Evolutionary conservation across 345 rosid genomes (phyloP), one percentile per base, ranked within the genome.

Genomic region (Citropsis articulata): DNA sequence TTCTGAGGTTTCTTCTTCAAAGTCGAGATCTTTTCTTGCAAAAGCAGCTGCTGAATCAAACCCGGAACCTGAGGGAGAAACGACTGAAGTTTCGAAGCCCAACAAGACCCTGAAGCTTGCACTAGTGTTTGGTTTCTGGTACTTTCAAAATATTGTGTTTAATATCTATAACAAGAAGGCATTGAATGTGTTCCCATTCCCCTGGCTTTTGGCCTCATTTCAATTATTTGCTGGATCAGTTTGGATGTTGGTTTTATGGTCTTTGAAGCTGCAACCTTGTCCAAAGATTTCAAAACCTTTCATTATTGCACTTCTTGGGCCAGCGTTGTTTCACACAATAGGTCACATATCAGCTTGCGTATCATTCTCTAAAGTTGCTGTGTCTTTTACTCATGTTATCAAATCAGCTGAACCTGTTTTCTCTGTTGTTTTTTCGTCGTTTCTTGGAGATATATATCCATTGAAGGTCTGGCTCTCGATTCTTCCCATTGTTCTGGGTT

Each of bases 341-440:
- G 99, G 99, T 21, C 99, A 95, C 82, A 95, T 95, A 75, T 95
- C 97, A 59, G 99, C 98, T 42, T 95, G 99, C 79, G 98, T 91
- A 62, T 95, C 99, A 4, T 95, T 95, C 89, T 95, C 99, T 31
- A 95, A 95, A 78, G 99, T 95, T 10, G 99, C 99, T 59, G 96
- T 95, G 72, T 95, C 99, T 25, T 95, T 95, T 90, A 95, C 99
- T 36, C 99, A 93, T 78, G 98, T 95, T 4, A 95, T 95, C 83
- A 95, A 95, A 85, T 95, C 99, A 38, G 90, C 98, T 0, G 99
- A 95, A 83, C 98, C 98, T 16, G 99, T 91, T n/a, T 93, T 95
- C 90, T 89, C 99, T 9, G 99, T 95, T 76, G 75, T 95, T 7
- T 93, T 95, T 90, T 95, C 94, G 21, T 93, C 98, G 6, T 80